Evolutionary conservation across 2,329 filamentous ascomycete species (phyloP).

Genomic region (Verticillium dahliae): DNA sequence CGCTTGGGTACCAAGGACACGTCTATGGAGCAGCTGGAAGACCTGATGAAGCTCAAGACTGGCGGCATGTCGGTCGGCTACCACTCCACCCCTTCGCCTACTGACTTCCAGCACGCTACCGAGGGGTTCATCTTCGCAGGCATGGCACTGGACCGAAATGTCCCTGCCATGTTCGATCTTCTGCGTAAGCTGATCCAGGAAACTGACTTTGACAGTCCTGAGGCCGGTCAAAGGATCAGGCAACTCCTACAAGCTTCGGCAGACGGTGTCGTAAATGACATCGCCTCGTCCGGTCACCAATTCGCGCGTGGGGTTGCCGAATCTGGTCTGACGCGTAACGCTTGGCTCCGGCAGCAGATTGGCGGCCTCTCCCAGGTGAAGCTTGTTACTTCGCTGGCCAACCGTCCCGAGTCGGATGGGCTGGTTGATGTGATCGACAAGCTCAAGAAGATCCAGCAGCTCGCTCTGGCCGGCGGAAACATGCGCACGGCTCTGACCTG

Average conservation of each 20-base stretch:
- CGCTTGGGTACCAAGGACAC: conserved; percentile 81
- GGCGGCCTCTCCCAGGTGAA: conserved; percentile 86
- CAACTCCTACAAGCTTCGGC: conserved; percentile 82
- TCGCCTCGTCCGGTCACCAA: conserved; percentile 83
- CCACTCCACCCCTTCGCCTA: conserved; percentile 72
- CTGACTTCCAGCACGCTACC: conserved; percentile 60
- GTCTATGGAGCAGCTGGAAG: conserved; percentile 91
- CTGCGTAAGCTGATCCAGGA: conserved; percentile 74
- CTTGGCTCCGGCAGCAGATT: conserved; percentile 75
- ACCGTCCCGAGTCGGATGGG: conserved; percentile 60
- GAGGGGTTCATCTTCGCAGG: conserved; percentile 83
- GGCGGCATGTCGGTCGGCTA: conserved; percentile 83
- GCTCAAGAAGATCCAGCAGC: conserved; percentile 75
- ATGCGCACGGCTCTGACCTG: conserved; percentile 84
- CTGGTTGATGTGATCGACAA: conserved; percentile 73
- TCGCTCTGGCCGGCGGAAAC: conserved; percentile 63
- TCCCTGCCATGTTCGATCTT: conserved; percentile 85
- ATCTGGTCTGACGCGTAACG: conserved; percentile 66
- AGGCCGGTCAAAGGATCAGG: conserved; percentile 74
- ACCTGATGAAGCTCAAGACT: conserved; percentile 92
- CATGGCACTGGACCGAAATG: conserved; percentile 82
- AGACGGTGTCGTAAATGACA: conserved; percentile 84
- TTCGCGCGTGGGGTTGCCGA: conserved; percentile 82
- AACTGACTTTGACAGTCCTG: conserved; percentile 81
- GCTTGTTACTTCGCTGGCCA: conserved; percentile 72